A percentile compares a stretch with the other conserved stretches of the same genome.
Evolutionary conservation across 2,329 filamentous ascomycete species (phyloP).

Genomic region (Cordyceps cateniannulata): DNA sequence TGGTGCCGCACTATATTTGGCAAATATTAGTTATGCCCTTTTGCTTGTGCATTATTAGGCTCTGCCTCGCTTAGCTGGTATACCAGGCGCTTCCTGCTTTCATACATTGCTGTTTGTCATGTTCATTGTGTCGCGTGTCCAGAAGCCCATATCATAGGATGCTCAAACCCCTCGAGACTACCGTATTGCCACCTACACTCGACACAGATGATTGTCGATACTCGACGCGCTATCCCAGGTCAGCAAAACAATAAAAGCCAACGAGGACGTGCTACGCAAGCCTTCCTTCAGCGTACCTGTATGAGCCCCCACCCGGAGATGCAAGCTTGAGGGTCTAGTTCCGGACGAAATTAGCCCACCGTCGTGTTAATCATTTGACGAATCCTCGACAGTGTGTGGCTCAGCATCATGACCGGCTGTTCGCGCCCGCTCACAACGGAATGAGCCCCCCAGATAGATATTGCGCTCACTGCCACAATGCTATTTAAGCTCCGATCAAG

Average conservation of each 20-base stretch:
- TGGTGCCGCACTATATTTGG: not conserved
- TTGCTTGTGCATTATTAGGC: not conserved
- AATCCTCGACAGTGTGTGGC: not conserved
- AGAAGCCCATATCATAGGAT: too few species aligned
- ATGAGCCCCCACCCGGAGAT: not conserved
- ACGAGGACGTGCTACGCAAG: not conserved
- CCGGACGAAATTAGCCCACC: constrained; percentile 1
- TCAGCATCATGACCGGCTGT: not conserved
- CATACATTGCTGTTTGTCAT: not conserved
- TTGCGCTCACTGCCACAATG: too few species aligned
- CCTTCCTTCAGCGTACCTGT: not conserved
- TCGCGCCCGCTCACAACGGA: not conserved
- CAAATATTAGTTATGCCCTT: not conserved
- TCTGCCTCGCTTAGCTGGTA: not conserved
- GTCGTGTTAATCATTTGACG: not conserved
- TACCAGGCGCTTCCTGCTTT: too few species aligned
- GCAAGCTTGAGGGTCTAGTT: not conserved
- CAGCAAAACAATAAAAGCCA: not conserved
- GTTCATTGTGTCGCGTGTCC: too few species aligned
- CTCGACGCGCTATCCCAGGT: not conserved
- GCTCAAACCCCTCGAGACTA: too few species aligned
- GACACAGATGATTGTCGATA: not conserved
- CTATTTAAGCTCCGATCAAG: not conserved
- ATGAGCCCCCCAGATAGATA: not conserved
- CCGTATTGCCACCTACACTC: too few species aligned